Conservation (phyloP, 176 grass and related monocot species). For the Oryza coarctata region DNA sequence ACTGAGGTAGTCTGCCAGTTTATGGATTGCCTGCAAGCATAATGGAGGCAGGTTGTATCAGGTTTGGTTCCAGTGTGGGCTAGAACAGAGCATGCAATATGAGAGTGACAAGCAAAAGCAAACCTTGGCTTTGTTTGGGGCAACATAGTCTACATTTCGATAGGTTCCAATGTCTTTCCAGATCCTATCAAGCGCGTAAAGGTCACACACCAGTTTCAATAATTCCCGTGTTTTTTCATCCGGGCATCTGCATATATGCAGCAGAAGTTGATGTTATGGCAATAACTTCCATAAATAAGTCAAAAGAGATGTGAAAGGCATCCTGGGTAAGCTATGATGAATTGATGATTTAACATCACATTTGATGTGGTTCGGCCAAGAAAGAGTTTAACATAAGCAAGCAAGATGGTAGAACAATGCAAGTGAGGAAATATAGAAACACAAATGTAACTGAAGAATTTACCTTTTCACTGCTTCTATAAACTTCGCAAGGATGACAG, state of each 20-base stretch:
- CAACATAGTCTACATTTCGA: constrained; percentile 86
- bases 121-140: constrained; percentile 98
- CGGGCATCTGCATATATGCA: constrained; percentile 68
- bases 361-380: constrained; percentile 7
- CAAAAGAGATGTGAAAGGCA: too few relatives aligned
- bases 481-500: constrained; percentile 88
- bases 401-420: constrained; percentile 7
- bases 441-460: background rate
- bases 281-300: too few relatives aligned
- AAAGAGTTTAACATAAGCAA: background rate
- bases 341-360: background rate
- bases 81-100: background rate
- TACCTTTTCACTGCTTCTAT: constrained; percentile 88
- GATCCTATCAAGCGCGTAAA: constrained; percentile 92
- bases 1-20: constrained; percentile 84
- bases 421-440: background rate
- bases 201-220: constrained; percentile 87
- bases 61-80: background rate
- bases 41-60: background rate
- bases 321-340: too few relatives aligned
- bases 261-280: background rate
- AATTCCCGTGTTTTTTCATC: constrained; percentile 66
- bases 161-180: constrained; percentile 98
- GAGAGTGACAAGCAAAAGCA: constrained; percentile 16
- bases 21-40: constrained; percentile 80